Evolutionary conservation across 108 stramenopile genomes (phyloP), one percentile per base, ranked within the genome.

Genomic region (Cyclotella cryptica): DNA sequence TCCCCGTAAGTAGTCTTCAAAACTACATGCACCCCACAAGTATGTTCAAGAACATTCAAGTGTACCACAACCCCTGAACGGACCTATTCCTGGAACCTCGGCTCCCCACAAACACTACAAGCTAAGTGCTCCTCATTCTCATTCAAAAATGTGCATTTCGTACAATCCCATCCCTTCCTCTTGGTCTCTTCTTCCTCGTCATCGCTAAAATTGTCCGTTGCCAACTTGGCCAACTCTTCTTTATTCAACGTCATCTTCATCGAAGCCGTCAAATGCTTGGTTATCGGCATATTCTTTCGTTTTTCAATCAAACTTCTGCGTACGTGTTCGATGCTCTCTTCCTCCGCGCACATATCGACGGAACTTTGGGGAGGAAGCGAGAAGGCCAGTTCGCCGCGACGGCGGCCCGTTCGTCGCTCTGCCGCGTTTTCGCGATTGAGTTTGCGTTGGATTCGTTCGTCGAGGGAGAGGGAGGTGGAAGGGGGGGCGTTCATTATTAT

Each of bases 241-340:
- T 29, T 30, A 39, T 15, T 61, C 60, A 61, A 35, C 30, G 12
- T 7, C 60, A 61, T 61, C 30, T 39, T 61, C 60, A 39, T 39
- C 2, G 19, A 19, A 61, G 60, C 60, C 15, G 30, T 39, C n/a
- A 61, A 61, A 61, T 61, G 60, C 19, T 39, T 61, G 7, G 35
- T 61, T 7, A 61, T n/a, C 7, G 60, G 60, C 60, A 39, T 61
- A 39, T 61, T 61, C 35, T 61, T 61, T 61, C 60, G 60, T 61
- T 61, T 61, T 61, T 61, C 60, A 13, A 61, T 30, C 7, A 61
- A 21, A 30, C 11, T 12, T 39, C 35, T 61, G 15, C 35, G 29
- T 1, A 61, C 15, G 13, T 29, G 14, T 9, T 61, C 60, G 2
- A 29, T 30, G 35, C 12, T 12, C 12, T 61, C 60, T 39, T 30